These are phyloP conservation scores for Wallacemonas sp. DNA, from an alignment of 208 protist species.

Conservation along the genomic window DNA sequence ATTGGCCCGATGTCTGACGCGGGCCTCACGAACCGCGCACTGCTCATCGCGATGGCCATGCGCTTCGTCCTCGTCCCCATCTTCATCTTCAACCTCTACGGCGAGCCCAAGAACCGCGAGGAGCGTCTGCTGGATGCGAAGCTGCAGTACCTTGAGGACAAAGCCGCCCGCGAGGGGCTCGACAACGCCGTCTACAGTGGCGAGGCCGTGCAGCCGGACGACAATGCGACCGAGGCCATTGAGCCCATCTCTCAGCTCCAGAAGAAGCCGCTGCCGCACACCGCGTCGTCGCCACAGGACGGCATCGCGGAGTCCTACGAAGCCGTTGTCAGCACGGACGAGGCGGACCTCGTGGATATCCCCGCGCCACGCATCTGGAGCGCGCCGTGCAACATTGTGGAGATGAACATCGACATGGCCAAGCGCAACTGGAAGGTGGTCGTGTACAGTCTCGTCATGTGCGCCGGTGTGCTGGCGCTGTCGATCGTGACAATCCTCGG, in stretches of 20 bases:
- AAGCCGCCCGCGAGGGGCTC: neutral
- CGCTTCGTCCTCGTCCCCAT: slow-evolving; percentile 23
- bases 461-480: slow-evolving; percentile 12
- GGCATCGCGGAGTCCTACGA: too few species aligned
- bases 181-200: neutral
- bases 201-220: neutral
- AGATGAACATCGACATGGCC: slow-evolving; percentile 17
- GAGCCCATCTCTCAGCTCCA: neutral
- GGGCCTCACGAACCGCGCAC: slow-evolving; percentile 18
- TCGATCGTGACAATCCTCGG: slow-evolving; percentile 17
- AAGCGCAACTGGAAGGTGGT: slow-evolving; percentile 16
- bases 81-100: slow-evolving; percentile 40
- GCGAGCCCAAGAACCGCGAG: slow-evolving; percentile 28
- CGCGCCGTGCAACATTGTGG: slow-evolving; percentile 11
- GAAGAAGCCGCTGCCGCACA: too few species aligned
- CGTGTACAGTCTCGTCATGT: slow-evolving; percentile 16
- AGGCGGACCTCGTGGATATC: slow-evolving; percentile 3
- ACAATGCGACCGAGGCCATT: neutral
- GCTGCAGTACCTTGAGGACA: slow-evolving; percentile 15
- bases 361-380: slow-evolving; percentile 3
- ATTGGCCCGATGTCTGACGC: slow-evolving; percentile 33
- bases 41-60: slow-evolving; percentile 25
- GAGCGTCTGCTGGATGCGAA: slow-evolving; percentile 29
- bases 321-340: neutral
- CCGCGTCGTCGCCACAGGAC: too few species aligned